Conservation (phyloP, 192 early-diverging fungal species). For the Rhizophagus sp. region DNA sequence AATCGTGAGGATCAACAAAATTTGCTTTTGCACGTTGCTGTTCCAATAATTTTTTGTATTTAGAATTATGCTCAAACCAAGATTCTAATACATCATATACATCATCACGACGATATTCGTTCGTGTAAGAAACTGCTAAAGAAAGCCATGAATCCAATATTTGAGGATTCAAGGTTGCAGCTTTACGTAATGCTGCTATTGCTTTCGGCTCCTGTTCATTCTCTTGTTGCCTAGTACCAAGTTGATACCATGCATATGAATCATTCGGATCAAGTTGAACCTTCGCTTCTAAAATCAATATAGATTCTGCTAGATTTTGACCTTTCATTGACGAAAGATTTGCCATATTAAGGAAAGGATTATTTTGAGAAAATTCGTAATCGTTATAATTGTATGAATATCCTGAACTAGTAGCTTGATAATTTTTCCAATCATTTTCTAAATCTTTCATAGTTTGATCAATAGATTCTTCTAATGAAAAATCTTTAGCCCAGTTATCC, state of each 20-base stretch:
- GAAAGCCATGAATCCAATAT: constrained; percentile 81
- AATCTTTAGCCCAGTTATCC: not conserved
- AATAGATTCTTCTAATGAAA: constrained; percentile 38
- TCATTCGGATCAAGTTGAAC: constrained; percentile 79
- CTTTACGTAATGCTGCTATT: constrained; percentile 85
- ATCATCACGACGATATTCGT: constrained; percentile 82
- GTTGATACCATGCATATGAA: constrained; percentile 78
- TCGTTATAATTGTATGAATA: constrained; percentile 58
- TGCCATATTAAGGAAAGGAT: constrained; percentile 64
- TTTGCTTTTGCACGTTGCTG: constrained; percentile 24
- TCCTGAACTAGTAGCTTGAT: constrained; percentile 41
- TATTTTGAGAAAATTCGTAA: constrained; percentile 77
- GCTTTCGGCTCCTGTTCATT: constrained; percentile 94
- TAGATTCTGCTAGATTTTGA: constrained; percentile 71
- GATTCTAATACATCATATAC: constrained; percentile 87
- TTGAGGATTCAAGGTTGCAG: constrained; percentile 71
- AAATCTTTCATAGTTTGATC: constrained; percentile 73
- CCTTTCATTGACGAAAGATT: constrained; percentile 56
- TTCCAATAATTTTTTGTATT: constrained; percentile 58
- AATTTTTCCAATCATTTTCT: constrained; percentile 70
- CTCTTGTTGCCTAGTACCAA: constrained; percentile 93
- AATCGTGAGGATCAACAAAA: constrained; percentile 59
- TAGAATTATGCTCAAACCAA: constrained; percentile 78
- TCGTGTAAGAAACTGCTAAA: constrained; percentile 91
- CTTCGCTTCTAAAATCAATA: constrained; percentile 88